A percentile compares a stretch with the other conserved stretches of the same genome.
Conservation (phyloP, 1,284 basidiomycete species). For the Coniferiporia sulphurascens region DNA sequence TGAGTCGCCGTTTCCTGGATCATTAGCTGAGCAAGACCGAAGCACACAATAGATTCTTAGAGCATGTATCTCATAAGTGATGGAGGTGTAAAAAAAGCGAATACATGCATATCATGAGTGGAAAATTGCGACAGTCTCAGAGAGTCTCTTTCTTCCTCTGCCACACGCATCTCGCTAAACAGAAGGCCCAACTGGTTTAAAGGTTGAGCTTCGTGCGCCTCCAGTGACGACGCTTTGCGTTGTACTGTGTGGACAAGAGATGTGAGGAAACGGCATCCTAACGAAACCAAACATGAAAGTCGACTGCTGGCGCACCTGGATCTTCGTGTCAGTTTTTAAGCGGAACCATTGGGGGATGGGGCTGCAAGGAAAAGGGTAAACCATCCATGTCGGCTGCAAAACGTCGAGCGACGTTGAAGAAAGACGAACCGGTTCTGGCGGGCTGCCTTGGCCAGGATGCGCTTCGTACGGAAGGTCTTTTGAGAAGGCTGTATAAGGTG, state of each 20-base stretch:
- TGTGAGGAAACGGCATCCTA: not conserved
- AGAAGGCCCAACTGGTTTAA: conserved; percentile 37
- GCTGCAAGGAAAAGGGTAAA: conserved; percentile 34
- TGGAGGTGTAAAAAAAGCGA: not conserved
- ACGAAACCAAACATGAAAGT: not conserved
- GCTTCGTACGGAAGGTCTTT: conserved; percentile 96
- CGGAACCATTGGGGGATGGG: conserved; percentile 99
- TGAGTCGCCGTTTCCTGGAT: not conserved
- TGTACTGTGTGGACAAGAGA: conserved; percentile 53
- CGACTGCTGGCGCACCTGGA: conserved; percentile 61
- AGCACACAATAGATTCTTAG: conserved; percentile 2
- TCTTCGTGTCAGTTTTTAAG: conserved; percentile 93
- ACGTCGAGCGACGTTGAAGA: not conserved
- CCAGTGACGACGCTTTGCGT: conserved; percentile 94
- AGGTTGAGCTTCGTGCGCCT: conserved; percentile 93
- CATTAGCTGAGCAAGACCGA: not conserved
- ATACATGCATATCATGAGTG: conserved; percentile 16
- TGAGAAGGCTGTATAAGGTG: conserved; percentile 76
- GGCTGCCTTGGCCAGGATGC: conserved; percentile 92
- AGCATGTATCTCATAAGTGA: conserved; percentile 15
- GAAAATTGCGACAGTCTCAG: not conserved
- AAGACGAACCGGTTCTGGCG: conserved; percentile 87
- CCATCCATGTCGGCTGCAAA: conserved; percentile 3
- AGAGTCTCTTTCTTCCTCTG: not conserved
- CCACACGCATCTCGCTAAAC: not conserved